These are phyloP conservation scores for Penicillium sp. DNA, from an alignment of 2,329 filamentous ascomycete species.

Conservation along the genomic window DNA sequence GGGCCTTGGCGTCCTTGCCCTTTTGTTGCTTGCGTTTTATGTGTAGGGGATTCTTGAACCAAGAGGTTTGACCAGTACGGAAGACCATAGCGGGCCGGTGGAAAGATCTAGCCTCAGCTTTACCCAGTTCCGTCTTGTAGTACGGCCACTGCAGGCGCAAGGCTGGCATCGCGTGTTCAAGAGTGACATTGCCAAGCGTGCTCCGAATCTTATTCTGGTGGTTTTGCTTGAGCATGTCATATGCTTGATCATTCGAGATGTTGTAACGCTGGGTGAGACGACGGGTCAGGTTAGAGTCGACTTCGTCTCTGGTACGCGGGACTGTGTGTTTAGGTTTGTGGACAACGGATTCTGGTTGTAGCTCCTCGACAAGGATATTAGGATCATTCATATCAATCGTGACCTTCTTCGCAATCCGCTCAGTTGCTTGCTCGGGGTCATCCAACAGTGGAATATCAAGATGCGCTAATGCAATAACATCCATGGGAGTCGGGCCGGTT, in stretches of 20 bases:
- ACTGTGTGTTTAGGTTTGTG: slow-evolving; percentile 50
- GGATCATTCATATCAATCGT: slow-evolving; percentile 86
- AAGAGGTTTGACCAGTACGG: slow-evolving; percentile 66
- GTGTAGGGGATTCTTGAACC: slow-evolving; percentile 69
- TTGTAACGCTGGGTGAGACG: slow-evolving; percentile 84
- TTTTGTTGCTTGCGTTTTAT: slow-evolving; percentile 82
- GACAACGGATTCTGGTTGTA: slow-evolving; percentile 62
- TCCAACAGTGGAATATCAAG: slow-evolving; percentile 73
- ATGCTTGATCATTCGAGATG: slow-evolving; percentile 92
- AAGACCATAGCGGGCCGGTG: slow-evolving; percentile 79
- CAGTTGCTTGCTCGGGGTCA: slow-evolving; percentile 72
- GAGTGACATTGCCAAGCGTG: slow-evolving; percentile 83
- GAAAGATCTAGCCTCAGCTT: slow-evolving; percentile 74
- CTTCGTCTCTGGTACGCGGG: slow-evolving; percentile 51
- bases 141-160: slow-evolving; percentile 92
- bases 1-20: slow-evolving; percentile 72
- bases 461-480: slow-evolving; percentile 54
- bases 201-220: slow-evolving; percentile 94
- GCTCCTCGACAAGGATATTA: slow-evolving; percentile 77
- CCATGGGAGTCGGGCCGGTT: slow-evolving; percentile 42
- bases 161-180: slow-evolving; percentile 92
- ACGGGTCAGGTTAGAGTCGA: slow-evolving; percentile 70
- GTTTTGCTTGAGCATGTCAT: slow-evolving; percentile 94
- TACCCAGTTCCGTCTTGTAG: slow-evolving; percentile 81
- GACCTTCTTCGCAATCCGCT: slow-evolving; percentile 73